Evolutionary conservation across 805 yeast genomes (phyloP).

Genomic region (Sugiyamaella chiloensis): DNA sequence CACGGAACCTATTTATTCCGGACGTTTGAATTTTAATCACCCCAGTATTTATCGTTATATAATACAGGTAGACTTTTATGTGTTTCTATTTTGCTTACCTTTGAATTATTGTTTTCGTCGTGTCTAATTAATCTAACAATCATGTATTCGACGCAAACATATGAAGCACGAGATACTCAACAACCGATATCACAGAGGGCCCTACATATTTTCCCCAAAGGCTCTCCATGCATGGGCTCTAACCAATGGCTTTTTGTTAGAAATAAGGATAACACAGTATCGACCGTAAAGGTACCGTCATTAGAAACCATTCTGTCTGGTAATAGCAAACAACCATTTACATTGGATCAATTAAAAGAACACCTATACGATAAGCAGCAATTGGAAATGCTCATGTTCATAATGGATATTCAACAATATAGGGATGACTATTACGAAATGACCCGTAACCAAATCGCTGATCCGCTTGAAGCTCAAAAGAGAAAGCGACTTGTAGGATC

Average conservation of each 20-base stretch:
- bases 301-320: slow-evolving; percentile 30
- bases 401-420: slow-evolving; percentile 29
- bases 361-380: slow-evolving; percentile 32
- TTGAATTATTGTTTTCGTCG: too few relatives aligned
- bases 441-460: not conserved
- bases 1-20: too few relatives aligned
- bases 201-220: not conserved
- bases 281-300: not conserved
- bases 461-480: not conserved
- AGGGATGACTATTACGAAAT: not conserved
- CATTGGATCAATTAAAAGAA: slow-evolving; percentile 28
- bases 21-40: too few relatives aligned
- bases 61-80: too few relatives aligned
- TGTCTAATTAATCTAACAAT: too few relatives aligned
- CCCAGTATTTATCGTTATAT: too few relatives aligned
- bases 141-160: too few relatives aligned
- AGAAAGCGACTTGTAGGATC: not conserved
- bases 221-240: slow-evolving; percentile 1
- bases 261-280: not conserved
- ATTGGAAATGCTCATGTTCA: slow-evolving; percentile 32
- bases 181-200: too few relatives aligned
- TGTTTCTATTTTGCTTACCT: too few relatives aligned
- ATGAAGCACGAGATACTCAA: too few relatives aligned
- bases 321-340: slow-evolving; percentile 28
- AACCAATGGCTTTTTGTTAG: not conserved